Evolutionary conservation across 495 filamentous ascomycete species (phyloP), one percentile per base, ranked within the genome.

Genomic region (Hypoxylon trugodes): DNA sequence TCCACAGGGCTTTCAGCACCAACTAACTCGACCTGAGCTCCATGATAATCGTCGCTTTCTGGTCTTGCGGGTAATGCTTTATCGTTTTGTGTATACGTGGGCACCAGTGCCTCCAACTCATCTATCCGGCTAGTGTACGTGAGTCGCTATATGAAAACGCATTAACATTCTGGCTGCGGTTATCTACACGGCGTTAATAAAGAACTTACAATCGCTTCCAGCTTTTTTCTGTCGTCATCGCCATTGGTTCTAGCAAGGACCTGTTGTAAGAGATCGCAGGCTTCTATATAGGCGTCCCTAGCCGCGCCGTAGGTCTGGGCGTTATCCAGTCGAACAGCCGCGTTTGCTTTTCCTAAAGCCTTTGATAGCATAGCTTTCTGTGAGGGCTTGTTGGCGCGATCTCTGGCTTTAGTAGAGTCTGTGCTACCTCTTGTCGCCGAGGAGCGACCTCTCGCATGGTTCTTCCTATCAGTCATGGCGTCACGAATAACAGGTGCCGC

Each of bases 291-390:
- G 8, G 95, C 92, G 65, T 92, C 87, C 77, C 96, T 90, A 19
- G 95, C 95, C 12, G 92, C 93, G 73, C 93, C 92, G 66, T 92
- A 92, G 70, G 97, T 96, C 70, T 93, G 90, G 1, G 91, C 93
- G 79, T 97, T 96, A 75, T 98, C 95, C 12, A 98, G 83, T 43
- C 96, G 82, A 5, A 99, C 95, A 6, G 95, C 95, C 24, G 91
- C 93, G 66, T 98, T 96, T 41, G 95, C 95, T 73, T 97, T 96
- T 70, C 94, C 87, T 33, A 99, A 78, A 4, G 95, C 95, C 69
- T 90, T 93, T 2, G 93, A 96, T 12, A 99, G 81, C 92, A 97
- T 98, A n/a, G 87, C 87, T 77, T 96, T 97, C 73, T 97, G 91
- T 0, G 90, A 92, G 12, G 73, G 73, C 55, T 80, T 82, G 24